Base-by-base conservation (phyloP, 164 flowering plant species). In the Umbellularia californica region DNA sequence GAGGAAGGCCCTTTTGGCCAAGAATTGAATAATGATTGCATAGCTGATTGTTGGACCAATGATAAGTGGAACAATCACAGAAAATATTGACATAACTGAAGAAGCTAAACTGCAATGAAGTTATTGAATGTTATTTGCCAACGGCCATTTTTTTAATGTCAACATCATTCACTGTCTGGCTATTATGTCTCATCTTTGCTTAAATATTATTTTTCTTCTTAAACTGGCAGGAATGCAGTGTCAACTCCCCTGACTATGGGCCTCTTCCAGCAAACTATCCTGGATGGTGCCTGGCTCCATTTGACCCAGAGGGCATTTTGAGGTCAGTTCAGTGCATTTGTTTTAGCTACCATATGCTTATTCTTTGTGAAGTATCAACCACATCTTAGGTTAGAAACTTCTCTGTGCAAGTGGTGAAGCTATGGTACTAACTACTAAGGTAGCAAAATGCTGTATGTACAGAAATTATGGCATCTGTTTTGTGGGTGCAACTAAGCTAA, bases 251-350 rank as follows among this genome's bases (percentile, higher is more conserved):
- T 52, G 92, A 92, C 75, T 90, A 92, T 82, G 97, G 97, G 78
- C 86, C 93, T 74, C 84, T 86, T 58, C 95, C 93, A 60, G 81
- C 87, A 76, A 76, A 88, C 81, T 72, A 91, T 69, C 95, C 97
- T 68, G 83, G 41, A n/a, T 92, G 97, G 97, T 92, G 97, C 77
- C 87, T 87, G 76, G 91, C 97, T 71, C 95, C 97, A 74, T 90
- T 89, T 83, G 97, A 92, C 71, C 92, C 93, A 70, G 97, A 92
- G 78, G 95, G 92, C 62, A 82, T 92, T 69, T 79, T 92, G 80
- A 90, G 95, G 97, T 90, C 74, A 70, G 70, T 24, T 20, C 28
- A 67, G 19, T 33, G 28, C 28, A 41, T 30, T 30, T 17, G 28
- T 25, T 17, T 67, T 67, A 28, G 69, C 67, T 64, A 64, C 28